These are phyloP conservation scores for Saitozyma sp. DNA, from an alignment of 768 basidiomycete genomes.

Conservation along the genomic window DNA sequence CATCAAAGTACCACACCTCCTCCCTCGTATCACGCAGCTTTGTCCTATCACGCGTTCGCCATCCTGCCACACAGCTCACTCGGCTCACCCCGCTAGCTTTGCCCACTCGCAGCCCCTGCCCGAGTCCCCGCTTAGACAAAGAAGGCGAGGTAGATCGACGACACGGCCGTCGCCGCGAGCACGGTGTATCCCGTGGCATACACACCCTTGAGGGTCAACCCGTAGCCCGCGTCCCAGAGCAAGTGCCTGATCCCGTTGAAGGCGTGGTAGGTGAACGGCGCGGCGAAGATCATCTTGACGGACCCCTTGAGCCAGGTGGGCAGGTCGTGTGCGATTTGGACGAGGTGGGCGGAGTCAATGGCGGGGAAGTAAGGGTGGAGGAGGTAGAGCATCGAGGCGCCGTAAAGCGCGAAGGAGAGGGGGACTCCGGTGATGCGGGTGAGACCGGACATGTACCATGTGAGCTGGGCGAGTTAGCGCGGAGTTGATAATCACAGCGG, in stretches of 20 bases:
- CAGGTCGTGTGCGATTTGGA: constrained; percentile 68
- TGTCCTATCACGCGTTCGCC: no score
- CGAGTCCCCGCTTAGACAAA: constrained; percentile 28
- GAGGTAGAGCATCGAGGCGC: constrained; percentile 81
- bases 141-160: constrained; percentile 70
- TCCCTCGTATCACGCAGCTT: no score
- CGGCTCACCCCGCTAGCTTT: no score
- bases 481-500: no score
- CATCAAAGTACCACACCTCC: no score
- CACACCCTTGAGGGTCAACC: constrained; percentile 74
- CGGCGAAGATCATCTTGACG: constrained; percentile 75
- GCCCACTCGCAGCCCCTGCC: no score
- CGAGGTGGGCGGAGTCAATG: constrained; percentile 73
- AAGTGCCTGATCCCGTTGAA: constrained; percentile 89
- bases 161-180: constrained; percentile 71
- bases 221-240: constrained; percentile 81
- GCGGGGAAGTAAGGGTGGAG: constrained; percentile 65
- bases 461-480: constrained; percentile 64
- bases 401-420: constrained; percentile 76
- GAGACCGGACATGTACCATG: constrained; percentile 81
- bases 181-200: constrained; percentile 83
- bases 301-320: constrained; percentile 75
- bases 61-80: no score
- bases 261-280: constrained; percentile 86
- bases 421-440: constrained; percentile 83